Base-by-base conservation (phyloP, 2,329 filamentous ascomycete genomes). In the Fusarium sterilihyphosum region DNA sequence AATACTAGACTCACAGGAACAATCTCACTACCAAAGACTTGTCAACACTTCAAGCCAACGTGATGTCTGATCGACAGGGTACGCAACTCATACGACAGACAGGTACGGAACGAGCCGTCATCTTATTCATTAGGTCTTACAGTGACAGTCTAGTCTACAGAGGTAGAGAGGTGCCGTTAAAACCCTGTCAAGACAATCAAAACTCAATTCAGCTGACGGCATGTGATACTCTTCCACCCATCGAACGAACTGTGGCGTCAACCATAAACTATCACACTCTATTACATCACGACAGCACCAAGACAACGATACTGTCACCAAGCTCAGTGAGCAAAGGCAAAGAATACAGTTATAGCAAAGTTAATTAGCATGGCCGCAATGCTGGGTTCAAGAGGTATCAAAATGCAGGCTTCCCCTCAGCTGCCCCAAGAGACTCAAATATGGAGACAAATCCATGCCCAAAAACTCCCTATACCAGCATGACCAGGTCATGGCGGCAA, bases 351-450 rank as follows among this genome's bases (percentile, higher is more conserved):
- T 20, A 29, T 37, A 37, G 31, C 43, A 20, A 41, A 60, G 40
- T 61, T n/a, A 50, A 43, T 68, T 37, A 67, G 49, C 58, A 46
- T 59, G 62, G 56, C 46, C 59, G 49, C 54, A 47, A 74, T 71
- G 66, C 67, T 66, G 31, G 54, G 40, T 53, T 26, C 58, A 61
- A 46, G 52, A 69, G 65, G 61, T 74, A 74, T 71, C 73, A 65
- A 68, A 49, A 47, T 74, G 71, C 67, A 47, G 68, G 67, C 67
- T 71, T 61, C 43, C 60, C 61, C 71, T 65, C 58, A 49, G 52
- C 59, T 53, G 59, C 47, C 59, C 50, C 47, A 54, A 59, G 40
- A 62, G 46, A 58, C 58, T 65, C 50, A 56, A 20, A 52, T 56
- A 49, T 43, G 43, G 46, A 71, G 61, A 33, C 37, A 66, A 59